Evolutionary conservation across 23 red algal genomes (phyloP).

Genomic region (Gracilaria vermiculophylla): DNA sequence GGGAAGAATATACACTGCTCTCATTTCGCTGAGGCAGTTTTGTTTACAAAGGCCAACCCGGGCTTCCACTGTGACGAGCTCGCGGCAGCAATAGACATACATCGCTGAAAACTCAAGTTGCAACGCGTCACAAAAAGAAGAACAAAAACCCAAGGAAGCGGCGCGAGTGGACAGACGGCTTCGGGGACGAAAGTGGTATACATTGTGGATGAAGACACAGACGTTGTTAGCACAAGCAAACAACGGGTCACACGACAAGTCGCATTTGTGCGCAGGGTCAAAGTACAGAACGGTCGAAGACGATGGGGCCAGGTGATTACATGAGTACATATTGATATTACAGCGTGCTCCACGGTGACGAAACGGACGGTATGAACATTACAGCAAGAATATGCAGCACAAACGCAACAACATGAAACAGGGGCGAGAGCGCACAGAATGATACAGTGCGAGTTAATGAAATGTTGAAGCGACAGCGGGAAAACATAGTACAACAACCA

Average conservation of each 20-base stretch:
- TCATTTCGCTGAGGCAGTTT: neutral
- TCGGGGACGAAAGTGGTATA: no score
- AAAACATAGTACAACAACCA: slow-evolving; percentile 1
- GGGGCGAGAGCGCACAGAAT: neutral
- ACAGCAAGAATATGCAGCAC: neutral
- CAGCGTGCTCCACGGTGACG: neutral
- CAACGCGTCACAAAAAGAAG: no score
- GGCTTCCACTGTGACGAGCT: neutral
- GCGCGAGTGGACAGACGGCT: no score
- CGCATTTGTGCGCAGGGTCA: no score
- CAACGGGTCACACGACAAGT: no score
- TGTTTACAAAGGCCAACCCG: neutral
- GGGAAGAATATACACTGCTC: neutral
- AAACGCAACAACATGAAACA: neutral
- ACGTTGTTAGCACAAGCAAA: no score
- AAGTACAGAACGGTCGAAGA: neutral
- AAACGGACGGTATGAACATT: no score
- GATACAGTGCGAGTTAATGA: neutral
- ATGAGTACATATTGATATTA: neutral
- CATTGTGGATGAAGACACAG: no score
- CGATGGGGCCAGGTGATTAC: neutral
- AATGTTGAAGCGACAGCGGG: neutral
- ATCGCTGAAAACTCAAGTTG: neutral
- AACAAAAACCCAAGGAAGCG: no score
- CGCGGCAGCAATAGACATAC: neutral